Conservation (phyloP, 371 early-diverging fungal genomes). For the Coemansia sp. region DNA sequence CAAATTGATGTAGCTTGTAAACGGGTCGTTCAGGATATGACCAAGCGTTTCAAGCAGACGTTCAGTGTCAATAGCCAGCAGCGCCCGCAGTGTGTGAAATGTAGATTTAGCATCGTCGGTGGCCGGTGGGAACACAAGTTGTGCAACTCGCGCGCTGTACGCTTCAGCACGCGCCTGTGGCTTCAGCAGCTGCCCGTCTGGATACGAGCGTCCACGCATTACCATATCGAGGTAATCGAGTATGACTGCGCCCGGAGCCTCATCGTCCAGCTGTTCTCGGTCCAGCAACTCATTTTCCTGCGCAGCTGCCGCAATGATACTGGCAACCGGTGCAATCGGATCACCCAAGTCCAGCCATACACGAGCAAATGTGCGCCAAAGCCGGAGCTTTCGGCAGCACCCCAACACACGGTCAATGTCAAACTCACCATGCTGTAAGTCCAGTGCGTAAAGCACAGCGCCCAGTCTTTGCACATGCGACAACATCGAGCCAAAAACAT, state of each 20-base stretch:
- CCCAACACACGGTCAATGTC: slow-evolving; percentile 49
- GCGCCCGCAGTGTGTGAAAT: slow-evolving; percentile 25
- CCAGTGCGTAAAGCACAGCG: slow-evolving; percentile 34
- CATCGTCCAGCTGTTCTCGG: slow-evolving; percentile 11
- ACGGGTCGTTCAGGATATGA: slow-evolving; percentile 34
- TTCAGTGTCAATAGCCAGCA: slow-evolving; percentile 26
- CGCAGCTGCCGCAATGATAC: slow-evolving; percentile 23
- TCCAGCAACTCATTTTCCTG: background rate
- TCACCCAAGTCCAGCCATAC: slow-evolving; percentile 51
- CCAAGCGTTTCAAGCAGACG: slow-evolving; percentile 26
- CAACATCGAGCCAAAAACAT: slow-evolving; percentile 26
- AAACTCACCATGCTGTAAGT: slow-evolving; percentile 44
- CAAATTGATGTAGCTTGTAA: slow-evolving; percentile 30
- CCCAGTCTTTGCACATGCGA: slow-evolving; percentile 42
- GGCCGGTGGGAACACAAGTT: slow-evolving; percentile 36
- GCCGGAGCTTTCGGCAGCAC: slow-evolving; percentile 41
- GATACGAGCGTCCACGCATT: slow-evolving; percentile 37
- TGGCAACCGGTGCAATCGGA: slow-evolving; percentile 31
- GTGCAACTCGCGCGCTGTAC: slow-evolving; percentile 28
- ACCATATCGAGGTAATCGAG: slow-evolving; percentile 48
- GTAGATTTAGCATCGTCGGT: background rate
- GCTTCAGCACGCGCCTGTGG: slow-evolving; percentile 38
- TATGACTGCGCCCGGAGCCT: slow-evolving; percentile 29
- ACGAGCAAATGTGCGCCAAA: slow-evolving; percentile 53
- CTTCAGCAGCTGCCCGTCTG: slow-evolving; percentile 27